Evolutionary conservation across 2,329 filamentous ascomycete species (phyloP).

Genomic region (Fusarium coicis): DNA sequence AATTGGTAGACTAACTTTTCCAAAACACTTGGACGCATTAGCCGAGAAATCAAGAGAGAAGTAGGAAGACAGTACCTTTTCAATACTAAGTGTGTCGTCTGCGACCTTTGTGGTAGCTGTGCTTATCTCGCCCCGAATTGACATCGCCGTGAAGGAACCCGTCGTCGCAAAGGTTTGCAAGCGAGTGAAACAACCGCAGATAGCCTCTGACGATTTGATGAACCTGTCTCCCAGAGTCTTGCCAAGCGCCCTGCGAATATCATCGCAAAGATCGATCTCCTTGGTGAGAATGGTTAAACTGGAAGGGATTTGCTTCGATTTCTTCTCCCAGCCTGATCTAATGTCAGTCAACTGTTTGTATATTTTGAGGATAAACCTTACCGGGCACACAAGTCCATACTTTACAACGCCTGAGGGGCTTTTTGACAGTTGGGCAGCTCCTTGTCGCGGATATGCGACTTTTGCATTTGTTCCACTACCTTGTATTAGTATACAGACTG

Average conservation of each 20-base stretch:
- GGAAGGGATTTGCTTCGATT: background rate
- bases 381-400: background rate
- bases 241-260: background rate
- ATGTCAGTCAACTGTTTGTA: rapidly evolving
- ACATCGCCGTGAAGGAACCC: background rate
- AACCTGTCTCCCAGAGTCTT: background rate
- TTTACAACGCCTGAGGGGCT: background rate
- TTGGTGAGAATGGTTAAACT: background rate
- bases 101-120: background rate
- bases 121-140: background rate
- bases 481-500: background rate
- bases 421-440: background rate
- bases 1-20: background rate
- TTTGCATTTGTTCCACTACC: background rate
- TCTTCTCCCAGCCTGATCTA: background rate
- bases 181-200: background rate
- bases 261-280: background rate
- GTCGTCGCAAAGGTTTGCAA: background rate
- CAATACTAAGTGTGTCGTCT: rapidly evolving
- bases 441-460: background rate
- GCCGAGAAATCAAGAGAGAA: background rate
- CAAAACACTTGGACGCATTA: background rate
- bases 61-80: background rate
- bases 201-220: background rate
- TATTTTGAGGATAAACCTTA: rapidly evolving